Conservation (phyloP, 345 rosid genomes). For the Alliaria petiolata region DNA sequence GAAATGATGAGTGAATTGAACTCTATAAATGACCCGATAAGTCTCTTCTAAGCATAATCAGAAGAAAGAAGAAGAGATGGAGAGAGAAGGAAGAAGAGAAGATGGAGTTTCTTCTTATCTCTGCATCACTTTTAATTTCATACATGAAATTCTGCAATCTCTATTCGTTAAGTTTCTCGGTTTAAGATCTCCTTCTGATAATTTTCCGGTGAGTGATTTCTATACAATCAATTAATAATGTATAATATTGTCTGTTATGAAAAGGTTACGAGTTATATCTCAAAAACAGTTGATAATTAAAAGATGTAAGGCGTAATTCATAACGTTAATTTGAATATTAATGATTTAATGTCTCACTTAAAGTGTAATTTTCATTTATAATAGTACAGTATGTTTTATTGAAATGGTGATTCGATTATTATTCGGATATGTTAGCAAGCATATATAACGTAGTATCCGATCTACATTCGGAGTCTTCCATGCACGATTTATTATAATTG, state of each 20-base stretch:
- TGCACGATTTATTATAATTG: too few relatives aligned
- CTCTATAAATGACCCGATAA: constrained; percentile 1
- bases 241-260: neutral
- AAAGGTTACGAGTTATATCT: neutral
- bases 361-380: neutral
- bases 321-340: neutral
- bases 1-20: constrained; percentile 8
- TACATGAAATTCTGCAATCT: neutral
- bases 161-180: neutral
- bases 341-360: too few relatives aligned
- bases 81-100: constrained; percentile 12
- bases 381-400: too few relatives aligned
- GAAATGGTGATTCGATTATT: too few relatives aligned
- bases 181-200: neutral
- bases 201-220: neutral
- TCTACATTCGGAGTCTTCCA: too few relatives aligned
- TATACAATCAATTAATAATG: neutral
- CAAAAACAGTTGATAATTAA: neutral
- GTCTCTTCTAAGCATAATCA: neutral
- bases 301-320: neutral
- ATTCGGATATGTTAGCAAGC: too few relatives aligned
- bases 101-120: constrained; percentile 7
- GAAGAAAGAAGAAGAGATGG: constrained; percentile 18
- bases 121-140: constrained; percentile 12
- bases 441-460: too few relatives aligned